Evolutionary conservation across 257 asterid species (phyloP), one percentile per base, ranked within the genome.

Genomic region (Lavandula angustifolia): DNA sequence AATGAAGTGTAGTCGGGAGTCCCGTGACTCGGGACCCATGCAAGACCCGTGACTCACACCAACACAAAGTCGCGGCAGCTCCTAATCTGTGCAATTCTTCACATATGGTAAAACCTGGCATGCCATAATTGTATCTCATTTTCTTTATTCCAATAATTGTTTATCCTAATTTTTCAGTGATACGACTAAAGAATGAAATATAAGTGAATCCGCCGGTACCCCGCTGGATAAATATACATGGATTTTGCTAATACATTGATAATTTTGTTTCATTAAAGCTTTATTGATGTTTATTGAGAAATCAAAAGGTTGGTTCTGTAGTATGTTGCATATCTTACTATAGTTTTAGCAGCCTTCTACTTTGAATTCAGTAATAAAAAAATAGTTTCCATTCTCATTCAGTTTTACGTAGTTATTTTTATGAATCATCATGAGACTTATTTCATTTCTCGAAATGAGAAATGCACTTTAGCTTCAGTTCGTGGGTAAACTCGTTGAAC

Each of bases 401-500:
- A 62, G 47, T 54, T 34, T 54, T n/a, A 41, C 59, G 7, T 32
- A 2, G 27, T 13, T 34, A 18, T 29, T 64, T 38, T 54, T 17
- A 6, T 48, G 40, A 44, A 17, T 66, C 14, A 9, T 41, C 46
- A 48, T 7, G 60, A 42, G 16, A 41, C 51, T 52, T 7, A 16
- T 69, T 38, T 53, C 62, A 13, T 51, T 40, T 38, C 62, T 54
- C 38, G 10, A 68, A 64, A 7, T 33, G 18, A 52, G 64, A 17
- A 43, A 53, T n/a, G 40, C 35, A 70, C 60, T 22, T 41, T 60
- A 43, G 56, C 34, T 3, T 49, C 22, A 13, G 13, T 52, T 54
- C 33, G 11, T 55, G 10, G 6, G 16, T 68, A 53, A 57, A 35
- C 56, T 17, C 44, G 40, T 40, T 16, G 34, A 50, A 43, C 53